Conservation (phyloP, 441 rosid species). For the Aquilaria agallochum region DNA sequence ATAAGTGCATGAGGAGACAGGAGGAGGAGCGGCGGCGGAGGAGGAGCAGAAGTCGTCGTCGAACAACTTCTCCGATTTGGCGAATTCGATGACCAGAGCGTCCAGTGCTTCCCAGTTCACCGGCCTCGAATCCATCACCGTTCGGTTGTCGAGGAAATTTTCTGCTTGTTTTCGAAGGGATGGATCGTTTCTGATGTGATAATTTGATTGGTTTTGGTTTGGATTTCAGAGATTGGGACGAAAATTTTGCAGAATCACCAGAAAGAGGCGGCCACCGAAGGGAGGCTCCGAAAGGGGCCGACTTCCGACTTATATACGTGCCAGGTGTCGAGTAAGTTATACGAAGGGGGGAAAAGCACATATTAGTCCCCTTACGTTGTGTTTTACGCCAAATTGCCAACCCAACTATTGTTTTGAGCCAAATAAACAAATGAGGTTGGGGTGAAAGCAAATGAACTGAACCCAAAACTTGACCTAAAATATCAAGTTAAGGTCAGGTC, state of each 20-base stretch:
- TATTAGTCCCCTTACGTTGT: not conserved
- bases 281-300: slow-evolving; percentile 5
- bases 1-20: slow-evolving; percentile 56
- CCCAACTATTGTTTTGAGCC: too few relatives aligned
- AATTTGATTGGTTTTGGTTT: not conserved
- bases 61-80: slow-evolving; percentile 69
- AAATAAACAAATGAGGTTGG: too few relatives aligned
- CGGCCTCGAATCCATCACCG: slow-evolving; percentile 45
- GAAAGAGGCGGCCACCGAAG: slow-evolving; percentile 33
- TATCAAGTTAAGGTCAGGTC: too few relatives aligned
- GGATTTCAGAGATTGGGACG: slow-evolving; percentile 1
- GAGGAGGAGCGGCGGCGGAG: slow-evolving; percentile 45
- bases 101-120: slow-evolving; percentile 96
- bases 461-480: too few relatives aligned
- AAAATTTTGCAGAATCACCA: not conserved
- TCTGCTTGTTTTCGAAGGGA: not conserved
- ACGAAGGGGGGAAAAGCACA: too few relatives aligned
- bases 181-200: not conserved
- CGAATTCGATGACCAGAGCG: slow-evolving; percentile 68
- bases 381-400: too few relatives aligned
- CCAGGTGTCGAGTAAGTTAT: slow-evolving; percentile 21
- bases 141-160: slow-evolving; percentile 27
- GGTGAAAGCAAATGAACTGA: too few relatives aligned
- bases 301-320: slow-evolving; percentile 11
- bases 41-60: slow-evolving; percentile 39